Evolutionary conservation across 208 protist species (phyloP).

Genomic region (Blechomonas ayalai): DNA sequence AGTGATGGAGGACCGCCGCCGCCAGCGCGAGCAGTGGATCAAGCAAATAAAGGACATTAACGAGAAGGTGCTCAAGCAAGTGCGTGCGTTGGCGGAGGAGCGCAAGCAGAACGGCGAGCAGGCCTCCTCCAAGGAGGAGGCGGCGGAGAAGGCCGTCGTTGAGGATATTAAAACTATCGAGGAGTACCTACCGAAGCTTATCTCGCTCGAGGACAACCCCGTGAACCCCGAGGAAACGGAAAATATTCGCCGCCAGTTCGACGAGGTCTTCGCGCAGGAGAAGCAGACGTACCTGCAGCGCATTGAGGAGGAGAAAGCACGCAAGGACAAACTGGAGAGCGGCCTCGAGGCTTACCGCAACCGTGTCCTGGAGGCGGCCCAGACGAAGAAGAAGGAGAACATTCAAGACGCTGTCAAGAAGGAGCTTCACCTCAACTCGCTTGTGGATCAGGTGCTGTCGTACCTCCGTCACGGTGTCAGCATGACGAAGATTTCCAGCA

Average conservation of each 20-base stretch:
- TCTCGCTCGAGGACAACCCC: constrained; percentile 79
- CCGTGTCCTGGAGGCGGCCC: constrained; percentile 62
- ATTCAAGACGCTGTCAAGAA: constrained; percentile 76
- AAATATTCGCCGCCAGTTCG: constrained; percentile 79
- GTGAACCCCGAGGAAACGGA: constrained; percentile 83
- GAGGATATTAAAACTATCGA: constrained; percentile 85
- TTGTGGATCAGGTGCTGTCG: constrained; percentile 81
- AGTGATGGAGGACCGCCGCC: constrained; percentile 57
- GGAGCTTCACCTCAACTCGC: constrained; percentile 69
- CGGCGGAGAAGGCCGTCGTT: constrained; percentile 60
- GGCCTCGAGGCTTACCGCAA: constrained; percentile 78
- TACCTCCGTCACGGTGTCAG: constrained; percentile 79
- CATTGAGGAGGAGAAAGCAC: constrained; percentile 78
- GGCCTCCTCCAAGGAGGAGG: constrained; percentile 58
- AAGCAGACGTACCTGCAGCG: constrained; percentile 67
- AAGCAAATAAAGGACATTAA: constrained; percentile 87
- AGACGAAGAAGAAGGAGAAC: constrained; percentile 80
- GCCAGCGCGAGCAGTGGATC: constrained; percentile 86
- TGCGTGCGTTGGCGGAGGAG: constrained; percentile 59
- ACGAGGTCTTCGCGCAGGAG: constrained; percentile 80
- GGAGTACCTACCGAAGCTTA: constrained; percentile 81
- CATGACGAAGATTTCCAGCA: constrained; percentile 88
- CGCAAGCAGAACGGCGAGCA: constrained; percentile 63
- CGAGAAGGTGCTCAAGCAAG: constrained; percentile 73
- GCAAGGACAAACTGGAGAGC: constrained; percentile 86